phyloP scores from a whole-genome alignment of 345 rosid species.

The Pugionium dolabratum region DNA sequence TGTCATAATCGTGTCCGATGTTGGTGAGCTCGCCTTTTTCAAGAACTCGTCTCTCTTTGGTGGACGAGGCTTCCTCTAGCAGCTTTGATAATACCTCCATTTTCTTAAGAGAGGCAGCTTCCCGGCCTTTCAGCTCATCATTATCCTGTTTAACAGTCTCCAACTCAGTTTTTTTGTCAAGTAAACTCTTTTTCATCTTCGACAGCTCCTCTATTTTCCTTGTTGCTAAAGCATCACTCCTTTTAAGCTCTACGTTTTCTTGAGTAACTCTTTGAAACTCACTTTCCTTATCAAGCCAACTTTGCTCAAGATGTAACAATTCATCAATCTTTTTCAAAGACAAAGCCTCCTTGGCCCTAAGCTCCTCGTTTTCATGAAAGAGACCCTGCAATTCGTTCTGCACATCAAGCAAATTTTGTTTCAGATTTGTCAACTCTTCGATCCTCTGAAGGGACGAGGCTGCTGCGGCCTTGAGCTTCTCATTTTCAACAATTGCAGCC shows the following conservation, averaged over 20 bases:
- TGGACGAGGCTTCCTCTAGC: constrained; percentile 28
- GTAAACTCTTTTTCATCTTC: constrained; percentile 56
- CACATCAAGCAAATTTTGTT: constrained; percentile 31
- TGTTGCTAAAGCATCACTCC: constrained; percentile 26
- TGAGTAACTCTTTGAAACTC: constrained; percentile 31
- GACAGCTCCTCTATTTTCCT: constrained; percentile 33
- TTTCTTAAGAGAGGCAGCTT: constrained; percentile 57
- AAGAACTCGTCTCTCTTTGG: constrained; percentile 27
- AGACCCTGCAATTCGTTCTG: constrained; percentile 34
- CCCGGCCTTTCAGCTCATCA: constrained; percentile 43
- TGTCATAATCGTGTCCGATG: constrained; percentile 72
- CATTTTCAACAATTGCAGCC: constrained; percentile 30
- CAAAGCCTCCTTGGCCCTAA: constrained; percentile 41
- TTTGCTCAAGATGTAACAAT: constrained; percentile 36
- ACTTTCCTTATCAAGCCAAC: constrained; percentile 34
- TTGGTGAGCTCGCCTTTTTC: constrained; percentile 43
- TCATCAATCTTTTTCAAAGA: constrained; percentile 36
- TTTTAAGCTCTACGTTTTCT: constrained; percentile 34
- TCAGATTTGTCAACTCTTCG: constrained; percentile 60
- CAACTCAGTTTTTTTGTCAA: constrained; percentile 76
- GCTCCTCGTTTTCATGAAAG: constrained; percentile 65
- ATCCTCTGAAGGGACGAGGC: constrained; percentile 51
- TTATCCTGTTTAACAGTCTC: constrained; percentile 35
- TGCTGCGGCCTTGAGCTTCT: constrained; percentile 30
- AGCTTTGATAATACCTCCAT: constrained; percentile 29